Conservation (phyloP, 2,329 filamentous ascomycete species). For the Botryotinia convoluta region DNA sequence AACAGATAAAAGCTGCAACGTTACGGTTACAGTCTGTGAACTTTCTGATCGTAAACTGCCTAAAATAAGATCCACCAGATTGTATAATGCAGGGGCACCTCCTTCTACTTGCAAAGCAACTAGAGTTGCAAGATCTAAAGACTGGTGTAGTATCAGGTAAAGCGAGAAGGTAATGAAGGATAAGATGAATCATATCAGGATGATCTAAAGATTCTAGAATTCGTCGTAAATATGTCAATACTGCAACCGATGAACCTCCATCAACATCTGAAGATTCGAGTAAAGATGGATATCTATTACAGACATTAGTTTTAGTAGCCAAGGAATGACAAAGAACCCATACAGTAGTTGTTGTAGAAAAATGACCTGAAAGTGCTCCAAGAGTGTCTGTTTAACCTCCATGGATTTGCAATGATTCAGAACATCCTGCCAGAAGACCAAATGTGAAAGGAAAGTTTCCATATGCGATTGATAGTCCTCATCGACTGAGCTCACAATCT, state of each 20-base stretch:
- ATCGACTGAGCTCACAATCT: conserved; percentile 72
- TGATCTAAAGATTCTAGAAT: conserved; percentile 91
- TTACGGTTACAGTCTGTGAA: conserved; percentile 84
- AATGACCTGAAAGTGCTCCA: conserved; percentile 96
- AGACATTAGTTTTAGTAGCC: conserved; percentile 24
- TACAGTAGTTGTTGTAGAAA: conserved; percentile 93
- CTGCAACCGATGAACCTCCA: conserved; percentile 92
- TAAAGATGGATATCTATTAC: conserved; percentile 83
- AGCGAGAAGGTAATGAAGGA: conserved; percentile 87
- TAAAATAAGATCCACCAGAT: conserved; percentile 84
- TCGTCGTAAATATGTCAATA: conserved; percentile 86
- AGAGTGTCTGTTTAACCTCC: conserved; percentile 86
- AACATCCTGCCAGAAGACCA: conserved; percentile 98
- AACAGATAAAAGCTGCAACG: conserved; percentile 80
- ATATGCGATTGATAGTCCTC: conserved; percentile 80
- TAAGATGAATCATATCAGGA: conserved; percentile 89
- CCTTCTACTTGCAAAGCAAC: conserved; percentile 72
- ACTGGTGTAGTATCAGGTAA: conserved; percentile 62
- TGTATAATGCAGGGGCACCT: conserved; percentile 83
- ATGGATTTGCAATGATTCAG: conserved; percentile 90
- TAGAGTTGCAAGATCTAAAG: conserved; percentile 80
- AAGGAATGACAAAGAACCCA: conserved; percentile 37
- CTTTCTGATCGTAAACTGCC: conserved; percentile 82
- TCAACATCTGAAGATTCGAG: conserved; percentile 96
- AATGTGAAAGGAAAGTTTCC: conserved; percentile 88